Base-by-base conservation (phyloP, 495 filamentous ascomycete species). In the Evansstolkia leycettana region DNA sequence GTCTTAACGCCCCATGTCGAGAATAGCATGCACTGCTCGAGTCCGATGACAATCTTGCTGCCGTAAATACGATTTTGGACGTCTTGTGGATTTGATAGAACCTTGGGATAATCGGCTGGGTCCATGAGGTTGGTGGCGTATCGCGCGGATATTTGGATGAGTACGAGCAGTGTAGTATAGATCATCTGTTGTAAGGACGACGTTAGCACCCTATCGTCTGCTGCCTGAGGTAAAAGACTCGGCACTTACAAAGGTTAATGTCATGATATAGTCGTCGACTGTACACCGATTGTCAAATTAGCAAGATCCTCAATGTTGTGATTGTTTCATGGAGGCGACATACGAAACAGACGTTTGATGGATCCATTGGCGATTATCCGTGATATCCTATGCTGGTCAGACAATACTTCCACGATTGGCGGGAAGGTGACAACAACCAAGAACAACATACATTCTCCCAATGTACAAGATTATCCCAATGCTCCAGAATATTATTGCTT, bases 51-150 rank as follows among this genome's bases (percentile, higher is more conserved):
- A 28, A 68, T 62, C 29, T 73, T 72, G 29, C 64, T 68, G 12
- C 69, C 69, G 24, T 54, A 57, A 5, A 70, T 60, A 11, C 67
- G 46, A 29, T 66, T 58, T 20, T 47, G 36, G 18, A 65, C 64
- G 29, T 64, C 50, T 17, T 61, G 43, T 9, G 57, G 55, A 17
- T 67, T 46, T 0, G 57, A 41, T 0, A 72, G 62, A 1, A 80
- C 55, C 3, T 41, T 38, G 19, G 54, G 47, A 14, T 69, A 54
- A 34, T 75, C 62, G 6, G 62, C 62, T 0, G 73, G 72, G 26
- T 72, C 58, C 37, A 78, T 59, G 1, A 81, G 66, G 37, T 80
- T 80, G 19, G 70, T 75, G 16, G 64, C 66, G 11, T 65, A 65
- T 29, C 64, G 55, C 5, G 65, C 51, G 1, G 76, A 69, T 18